Base-by-base conservation (phyloP, 805 yeast species). In the Monosporozyma aerobia region DNA sequence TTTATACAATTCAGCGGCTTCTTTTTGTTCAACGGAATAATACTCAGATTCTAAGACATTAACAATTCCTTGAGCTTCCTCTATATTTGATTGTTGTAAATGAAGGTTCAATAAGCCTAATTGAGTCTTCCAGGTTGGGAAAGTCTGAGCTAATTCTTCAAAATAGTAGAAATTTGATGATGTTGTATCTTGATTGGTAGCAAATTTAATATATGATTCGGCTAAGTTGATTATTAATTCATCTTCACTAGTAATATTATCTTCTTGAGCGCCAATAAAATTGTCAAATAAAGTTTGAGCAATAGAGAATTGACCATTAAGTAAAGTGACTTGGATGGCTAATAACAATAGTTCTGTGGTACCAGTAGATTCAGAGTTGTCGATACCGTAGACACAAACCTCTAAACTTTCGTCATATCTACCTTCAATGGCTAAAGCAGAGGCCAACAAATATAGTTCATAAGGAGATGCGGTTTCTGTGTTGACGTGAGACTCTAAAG, bases 61-160 rank as follows among this genome's bases (percentile, higher is more conserved):
- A 11, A 85, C 70, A 39, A 82, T 73, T 56, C 87, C 87, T 54
- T 78, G 77, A 9, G 96, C 90, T 70, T 92, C 97, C 2, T 90
- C 92, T 52, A 80, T 73, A 63, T 90, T 86, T 49, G 82, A 80
- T 65, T 89, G 78, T 71, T 87, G 89, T 60, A 90, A 70, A 56
- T 90, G 89, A 54, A 90, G 75, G 10, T 82, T 85, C 45, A 89
- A 77, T 62, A 89, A 79, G 41, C 85, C 83, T 37, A 79, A 62
- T 59, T 85, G 76, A 16, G 79, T 71, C 59, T 78, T 77, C 63
- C 75, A 73, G 48, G 75, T 64, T 47, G 74, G 75, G 54, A 76
- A 73, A 35, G 80, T 77, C 54, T 85, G 82, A 44, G 89, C 75
- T 47, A 69, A 57, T 70, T 92, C 99, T 69, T 92, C 97, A 66